A percentile compares a stretch with the other conserved stretches of the same genome.
Conservation (phyloP, 768 basidiomycete species). For the Boletus vinaceobasis region DNA sequence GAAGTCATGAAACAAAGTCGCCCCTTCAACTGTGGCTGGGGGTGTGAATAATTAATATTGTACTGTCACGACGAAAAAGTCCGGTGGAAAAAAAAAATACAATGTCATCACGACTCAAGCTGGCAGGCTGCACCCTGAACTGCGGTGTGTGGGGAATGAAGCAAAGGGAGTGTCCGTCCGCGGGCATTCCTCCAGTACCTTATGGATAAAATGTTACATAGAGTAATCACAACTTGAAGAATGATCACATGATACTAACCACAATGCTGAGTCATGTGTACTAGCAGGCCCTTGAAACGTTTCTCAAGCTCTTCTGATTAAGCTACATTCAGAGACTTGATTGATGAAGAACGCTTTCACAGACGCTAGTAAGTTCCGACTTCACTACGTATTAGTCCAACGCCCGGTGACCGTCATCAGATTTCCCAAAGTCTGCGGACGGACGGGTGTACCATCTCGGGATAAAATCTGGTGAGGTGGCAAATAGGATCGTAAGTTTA, state of each 20-base stretch:
- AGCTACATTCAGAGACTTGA: neutral
- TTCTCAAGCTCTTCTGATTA: neutral
- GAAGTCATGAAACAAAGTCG: neutral
- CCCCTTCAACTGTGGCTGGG: neutral
- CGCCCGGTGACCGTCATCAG: slow-evolving; percentile 33
- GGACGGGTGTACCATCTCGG: slow-evolving; percentile 79
- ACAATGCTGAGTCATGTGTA: slow-evolving; percentile 13
- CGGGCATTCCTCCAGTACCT: neutral
- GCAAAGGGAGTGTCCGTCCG: neutral
- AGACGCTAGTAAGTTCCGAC: slow-evolving; percentile 59
- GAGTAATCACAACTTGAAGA: neutral
- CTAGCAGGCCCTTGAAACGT: neutral
- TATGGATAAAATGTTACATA: neutral
- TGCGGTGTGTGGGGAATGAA: neutral
- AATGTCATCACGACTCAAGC: neutral
- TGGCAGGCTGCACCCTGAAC: neutral
- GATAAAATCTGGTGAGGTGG: slow-evolving; percentile 70
- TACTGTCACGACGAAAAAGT: neutral
- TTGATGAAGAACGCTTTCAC: slow-evolving; percentile 59
- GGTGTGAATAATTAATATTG: neutral
- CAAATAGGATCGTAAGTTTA: slow-evolving; percentile 66
- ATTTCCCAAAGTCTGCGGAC: slow-evolving; percentile 74
- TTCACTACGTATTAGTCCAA: neutral
- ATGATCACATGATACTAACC: neutral
- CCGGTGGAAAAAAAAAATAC: neutral